Conservation (phyloP, 2,329 filamentous ascomycete genomes). For the Achaetomium macrosporum region DNA sequence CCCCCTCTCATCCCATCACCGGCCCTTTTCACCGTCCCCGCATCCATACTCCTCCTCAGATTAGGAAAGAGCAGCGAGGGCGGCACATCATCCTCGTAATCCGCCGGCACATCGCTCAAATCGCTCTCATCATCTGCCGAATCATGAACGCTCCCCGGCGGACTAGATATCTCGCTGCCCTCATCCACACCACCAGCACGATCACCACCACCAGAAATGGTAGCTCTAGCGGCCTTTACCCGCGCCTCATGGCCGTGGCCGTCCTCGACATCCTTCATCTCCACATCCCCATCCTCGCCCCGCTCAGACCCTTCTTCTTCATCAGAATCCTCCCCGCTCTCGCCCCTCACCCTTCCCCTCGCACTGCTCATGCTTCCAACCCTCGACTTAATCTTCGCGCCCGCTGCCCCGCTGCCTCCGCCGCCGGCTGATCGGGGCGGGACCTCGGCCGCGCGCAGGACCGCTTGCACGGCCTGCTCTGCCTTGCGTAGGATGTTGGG, state of each 20-base stretch:
- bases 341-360: slow-evolving; percentile 30
- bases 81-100: slow-evolving; percentile 53
- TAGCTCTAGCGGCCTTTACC: slow-evolving; percentile 22
- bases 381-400: slow-evolving; percentile 38
- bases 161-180: slow-evolving; percentile 40
- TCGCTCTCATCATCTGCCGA: slow-evolving; percentile 66
- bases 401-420: slow-evolving; percentile 1
- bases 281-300: slow-evolving; percentile 36
- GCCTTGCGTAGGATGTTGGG: slow-evolving; percentile 57
- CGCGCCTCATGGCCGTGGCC: slow-evolving; percentile 30
- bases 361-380: slow-evolving; percentile 48
- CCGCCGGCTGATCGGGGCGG: slow-evolving; percentile 36
- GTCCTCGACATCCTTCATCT: slow-evolving; percentile 41
- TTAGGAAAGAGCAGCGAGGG: slow-evolving; percentile 49
- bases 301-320: slow-evolving; percentile 31
- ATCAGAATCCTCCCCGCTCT: slow-evolving; percentile 25
- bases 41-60: slow-evolving; percentile 36
- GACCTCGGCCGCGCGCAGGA: slow-evolving; percentile 45
- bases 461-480: slow-evolving; percentile 52
- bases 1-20: slow-evolving; percentile 17
- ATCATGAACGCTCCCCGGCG: slow-evolving; percentile 55
- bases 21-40: slow-evolving; percentile 20
- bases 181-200: slow-evolving; percentile 28
- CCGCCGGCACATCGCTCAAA: slow-evolving; percentile 57
- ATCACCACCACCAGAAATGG: slow-evolving; percentile 25